A percentile compares a stretch with the other conserved stretches of the same genome.
Conservation (phyloP, 176 grass and related monocot genomes). For the Triticum aestivum region IWGSC_CS_RefSeq_v2.1 NC_057798.1:654816575-654817074, state of each 20-base stretch:
- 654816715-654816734: neutral
- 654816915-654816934: neutral
- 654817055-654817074: neutral
- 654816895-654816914: neutral
- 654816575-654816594: neutral
- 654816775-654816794: neutral
- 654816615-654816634: neutral
- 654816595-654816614: neutral
- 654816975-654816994: neutral
- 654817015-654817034: neutral
- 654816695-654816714: neutral
- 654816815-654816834: neutral
- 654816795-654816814: neutral
- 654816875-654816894: neutral
- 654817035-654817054: neutral
- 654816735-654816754: neutral
- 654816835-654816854: neutral
- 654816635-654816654: neutral
- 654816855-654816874: neutral
- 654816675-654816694: neutral
- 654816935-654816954: neutral
- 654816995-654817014: neutral
- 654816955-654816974: slow-evolving; percentile 1
- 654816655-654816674: neutral
- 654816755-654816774: neutral